These are phyloP conservation scores for Castanea mollissima DNA, from an alignment of 306 rosid species.

Conservation along the genomic window DNA sequence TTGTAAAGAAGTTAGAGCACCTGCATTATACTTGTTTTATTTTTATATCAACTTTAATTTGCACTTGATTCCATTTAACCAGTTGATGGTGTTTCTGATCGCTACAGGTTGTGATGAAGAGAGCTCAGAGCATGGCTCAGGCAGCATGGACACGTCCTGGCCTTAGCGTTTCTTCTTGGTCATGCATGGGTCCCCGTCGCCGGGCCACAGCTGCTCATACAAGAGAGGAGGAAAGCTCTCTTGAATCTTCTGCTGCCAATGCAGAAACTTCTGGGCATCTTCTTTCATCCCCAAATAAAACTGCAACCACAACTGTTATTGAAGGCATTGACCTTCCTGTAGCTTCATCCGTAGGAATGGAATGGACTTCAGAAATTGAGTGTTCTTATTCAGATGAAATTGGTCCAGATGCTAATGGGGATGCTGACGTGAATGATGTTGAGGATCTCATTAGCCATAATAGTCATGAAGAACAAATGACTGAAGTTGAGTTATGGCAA, in stretches of 20 bases:
- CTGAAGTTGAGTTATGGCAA: slow-evolving; percentile 91
- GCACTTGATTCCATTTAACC: neutral
- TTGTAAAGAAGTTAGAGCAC: slow-evolving; percentile 4
- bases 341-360: slow-evolving; percentile 51
- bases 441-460: slow-evolving; percentile 41
- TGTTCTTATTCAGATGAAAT: slow-evolving; percentile 42
- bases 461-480: slow-evolving; percentile 57
- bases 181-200: slow-evolving; percentile 90
- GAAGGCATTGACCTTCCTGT: slow-evolving; percentile 53
- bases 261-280: slow-evolving; percentile 46
- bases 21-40: neutral
- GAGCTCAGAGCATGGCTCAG: slow-evolving; percentile 93
- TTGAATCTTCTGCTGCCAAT: slow-evolving; percentile 26
- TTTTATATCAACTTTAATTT: neutral
- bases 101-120: slow-evolving; percentile 84
- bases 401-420: slow-evolving; percentile 25
- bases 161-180: slow-evolving; percentile 75
- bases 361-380: slow-evolving; percentile 75
- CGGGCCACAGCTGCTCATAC: slow-evolving; percentile 41
- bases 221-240: slow-evolving; percentile 40
- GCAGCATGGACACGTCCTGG: slow-evolving; percentile 94
- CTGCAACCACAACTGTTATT: slow-evolving; percentile 27
- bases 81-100: slow-evolving; percentile 3
- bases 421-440: slow-evolving; percentile 28
- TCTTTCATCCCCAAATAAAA: slow-evolving; percentile 42